Percentiles rank a stretch among this genome's conserved stretches.
phyloP scores from a whole-genome alignment of 208 protist genomes.

The Trypanosoma boissoni region DNA sequence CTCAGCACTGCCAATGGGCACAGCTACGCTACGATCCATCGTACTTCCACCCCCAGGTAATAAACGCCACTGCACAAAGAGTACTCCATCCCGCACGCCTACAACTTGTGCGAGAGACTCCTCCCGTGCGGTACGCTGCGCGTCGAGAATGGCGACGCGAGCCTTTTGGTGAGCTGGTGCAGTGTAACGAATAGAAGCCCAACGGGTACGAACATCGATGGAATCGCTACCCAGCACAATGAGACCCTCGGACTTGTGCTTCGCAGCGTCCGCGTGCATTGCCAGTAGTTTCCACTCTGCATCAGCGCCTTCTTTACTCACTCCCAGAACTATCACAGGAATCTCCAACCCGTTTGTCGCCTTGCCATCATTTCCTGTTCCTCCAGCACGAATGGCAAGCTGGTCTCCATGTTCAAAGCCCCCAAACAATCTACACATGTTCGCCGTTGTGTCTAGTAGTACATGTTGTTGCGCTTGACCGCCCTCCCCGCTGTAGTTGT shows the following conservation, averaged over 20 bases:
- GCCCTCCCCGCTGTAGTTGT: slow-evolving; percentile 42
- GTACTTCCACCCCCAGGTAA: slow-evolving; percentile 42
- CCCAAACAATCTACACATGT: slow-evolving; percentile 59
- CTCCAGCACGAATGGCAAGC: slow-evolving; percentile 34
- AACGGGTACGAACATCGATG: slow-evolving; percentile 48
- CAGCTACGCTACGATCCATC: slow-evolving; percentile 71
- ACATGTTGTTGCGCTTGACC: too few relatives aligned
- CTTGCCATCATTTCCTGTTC: neutral
- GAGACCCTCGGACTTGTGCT: slow-evolving; percentile 40
- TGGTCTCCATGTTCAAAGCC: slow-evolving; percentile 67
- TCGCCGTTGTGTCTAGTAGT: slow-evolving; percentile 55
- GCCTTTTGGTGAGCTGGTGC: slow-evolving; percentile 27
- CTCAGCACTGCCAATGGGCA: slow-evolving; percentile 47
- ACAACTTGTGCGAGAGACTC: slow-evolving; percentile 79
- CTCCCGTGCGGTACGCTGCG: slow-evolving; percentile 51
- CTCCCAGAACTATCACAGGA: slow-evolving; percentile 69
- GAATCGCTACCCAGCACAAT: slow-evolving; percentile 67
- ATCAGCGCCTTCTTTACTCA: slow-evolving; percentile 54
- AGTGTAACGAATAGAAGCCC: slow-evolving; percentile 29
- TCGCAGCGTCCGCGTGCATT: slow-evolving; percentile 35
- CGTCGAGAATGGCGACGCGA: slow-evolving; percentile 33
- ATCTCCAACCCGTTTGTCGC: slow-evolving; percentile 12
- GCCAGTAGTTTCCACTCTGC: slow-evolving; percentile 54
- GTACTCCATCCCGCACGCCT: slow-evolving; percentile 62
- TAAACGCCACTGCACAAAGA: slow-evolving; percentile 86